Evolutionary conservation across 2,329 filamentous ascomycete species (phyloP).

Genomic region (Penicillium sp.): DNA sequence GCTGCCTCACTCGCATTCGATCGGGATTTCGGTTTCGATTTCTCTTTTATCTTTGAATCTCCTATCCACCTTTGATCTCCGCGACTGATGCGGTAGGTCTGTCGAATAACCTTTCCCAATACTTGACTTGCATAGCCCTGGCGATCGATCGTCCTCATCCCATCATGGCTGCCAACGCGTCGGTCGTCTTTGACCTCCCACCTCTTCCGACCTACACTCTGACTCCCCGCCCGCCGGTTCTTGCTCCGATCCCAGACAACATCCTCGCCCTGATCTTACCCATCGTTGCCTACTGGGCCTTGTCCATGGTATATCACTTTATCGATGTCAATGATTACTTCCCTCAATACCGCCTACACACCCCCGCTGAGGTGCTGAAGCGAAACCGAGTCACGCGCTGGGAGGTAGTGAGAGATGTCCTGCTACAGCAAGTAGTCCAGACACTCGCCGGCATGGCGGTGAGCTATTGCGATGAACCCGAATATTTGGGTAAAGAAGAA

Average conservation of each 20-base stretch:
- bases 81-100: too few relatives aligned
- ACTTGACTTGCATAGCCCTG: too few relatives aligned
- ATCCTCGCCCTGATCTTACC: conserved; percentile 67
- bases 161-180: conserved; percentile 31
- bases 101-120: too few relatives aligned
- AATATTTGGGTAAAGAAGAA: conserved; percentile 68
- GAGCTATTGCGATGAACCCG: conserved; percentile 64
- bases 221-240: conserved; percentile 58
- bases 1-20: too few relatives aligned
- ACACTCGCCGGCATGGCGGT: conserved; percentile 62
- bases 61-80: too few relatives aligned
- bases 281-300: conserved; percentile 75
- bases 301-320: conserved; percentile 77
- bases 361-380: conserved; percentile 78
- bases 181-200: conserved; percentile 53
- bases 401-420: conserved; percentile 81
- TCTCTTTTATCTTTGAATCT: too few relatives aligned
- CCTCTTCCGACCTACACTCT: conserved; percentile 76
- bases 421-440: conserved; percentile 86
- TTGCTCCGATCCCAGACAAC: conserved; percentile 75
- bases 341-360: conserved; percentile 86
- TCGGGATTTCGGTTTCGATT: too few relatives aligned
- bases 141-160: too few relatives aligned
- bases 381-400: conserved; percentile 77
- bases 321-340: conserved; percentile 80